A percentile compares a stretch with the other conserved stretches of the same genome.
Evolutionary conservation across 2,329 filamentous ascomycete genomes (phyloP).

Genomic region (Aspergillus puulaauensis): DNA sequence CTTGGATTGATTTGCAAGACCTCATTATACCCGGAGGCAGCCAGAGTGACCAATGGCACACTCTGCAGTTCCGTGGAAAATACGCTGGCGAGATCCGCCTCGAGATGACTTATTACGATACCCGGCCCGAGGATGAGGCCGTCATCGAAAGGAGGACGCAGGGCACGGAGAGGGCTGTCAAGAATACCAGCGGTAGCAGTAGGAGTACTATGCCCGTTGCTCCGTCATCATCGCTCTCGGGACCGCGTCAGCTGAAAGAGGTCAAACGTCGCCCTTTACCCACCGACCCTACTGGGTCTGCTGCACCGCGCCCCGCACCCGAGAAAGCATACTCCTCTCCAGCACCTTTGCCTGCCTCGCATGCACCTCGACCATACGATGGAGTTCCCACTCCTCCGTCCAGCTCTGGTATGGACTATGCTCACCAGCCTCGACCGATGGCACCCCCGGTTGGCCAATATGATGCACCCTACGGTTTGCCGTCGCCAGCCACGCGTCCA

Average conservation of each 20-base stretch:
- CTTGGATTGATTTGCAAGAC: slow-evolving; percentile 78
- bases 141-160: slow-evolving; percentile 55
- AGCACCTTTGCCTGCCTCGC: slow-evolving; percentile 33
- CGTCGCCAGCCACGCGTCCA: slow-evolving; percentile 27
- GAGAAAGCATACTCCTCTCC: slow-evolving; percentile 25
- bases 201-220: slow-evolving; percentile 8
- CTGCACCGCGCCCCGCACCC: slow-evolving; percentile 49
- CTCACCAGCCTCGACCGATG: slow-evolving; percentile 75
- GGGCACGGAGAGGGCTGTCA: slow-evolving; percentile 36
- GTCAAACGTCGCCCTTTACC: slow-evolving; percentile 85
- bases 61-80: slow-evolving; percentile 81
- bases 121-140: slow-evolving; percentile 76
- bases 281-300: slow-evolving; percentile 64
- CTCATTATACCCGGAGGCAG: slow-evolving; percentile 84
- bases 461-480: slow-evolving; percentile 42
- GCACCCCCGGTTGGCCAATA: slow-evolving; percentile 50
- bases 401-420: slow-evolving; percentile 64
- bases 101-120: slow-evolving; percentile 96
- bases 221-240: slow-evolving; percentile 32
- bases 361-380: slow-evolving; percentile 26
- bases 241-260: slow-evolving; percentile 56
- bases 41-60: slow-evolving; percentile 93
- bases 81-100: slow-evolving; percentile 94
- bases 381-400: slow-evolving; percentile 35
- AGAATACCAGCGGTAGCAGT: slow-evolving; percentile 22